Evolutionary conservation across 2,329 filamentous ascomycete genomes (phyloP).

Genomic region (Aspergillus aculeatinus): DNA sequence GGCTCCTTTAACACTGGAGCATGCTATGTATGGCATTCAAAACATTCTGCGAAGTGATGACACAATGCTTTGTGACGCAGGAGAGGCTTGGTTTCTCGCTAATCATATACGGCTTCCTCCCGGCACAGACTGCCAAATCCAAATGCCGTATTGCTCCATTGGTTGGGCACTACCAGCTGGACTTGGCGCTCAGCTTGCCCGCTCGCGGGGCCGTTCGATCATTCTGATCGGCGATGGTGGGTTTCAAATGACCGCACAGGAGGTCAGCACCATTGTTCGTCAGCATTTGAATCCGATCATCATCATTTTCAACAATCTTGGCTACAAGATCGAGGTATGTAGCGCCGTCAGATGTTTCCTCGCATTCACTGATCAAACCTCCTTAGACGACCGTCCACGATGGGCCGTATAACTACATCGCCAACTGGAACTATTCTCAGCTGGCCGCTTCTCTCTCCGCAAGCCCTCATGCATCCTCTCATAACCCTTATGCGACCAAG

Average conservation of each 20-base stretch:
- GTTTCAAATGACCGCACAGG: conserved; percentile 80
- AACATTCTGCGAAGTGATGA: background rate
- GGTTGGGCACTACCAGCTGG: conserved; percentile 13
- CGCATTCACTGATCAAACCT: background rate
- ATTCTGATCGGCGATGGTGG: conserved; percentile 82
- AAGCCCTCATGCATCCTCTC: background rate
- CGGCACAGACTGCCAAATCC: conserved; percentile 8
- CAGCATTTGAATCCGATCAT: conserved; percentile 71
- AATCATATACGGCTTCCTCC: conserved; percentile 3
- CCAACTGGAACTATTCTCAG: conserved; percentile 13
- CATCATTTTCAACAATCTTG: conserved; percentile 78
- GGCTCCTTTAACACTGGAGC: background rate
- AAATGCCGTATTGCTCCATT: conserved; percentile 12
- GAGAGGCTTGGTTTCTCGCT: conserved; percentile 13
- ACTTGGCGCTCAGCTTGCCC: conserved; percentile 10
- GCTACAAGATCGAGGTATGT: conserved; percentile 71
- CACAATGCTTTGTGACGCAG: conserved; percentile 8
- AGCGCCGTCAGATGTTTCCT: background rate
- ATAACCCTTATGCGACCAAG: conserved; percentile 4
- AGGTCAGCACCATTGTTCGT: conserved; percentile 79
- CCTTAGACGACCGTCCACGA: conserved; percentile 8
- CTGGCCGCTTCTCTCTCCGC: conserved; percentile 5
- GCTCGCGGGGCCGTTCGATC: conserved; percentile 56
- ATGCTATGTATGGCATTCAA: conserved; percentile 4
- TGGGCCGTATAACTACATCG: conserved; percentile 13